phyloP scores from a whole-genome alignment of 257 asterid species.

The Lantana camara region DNA sequence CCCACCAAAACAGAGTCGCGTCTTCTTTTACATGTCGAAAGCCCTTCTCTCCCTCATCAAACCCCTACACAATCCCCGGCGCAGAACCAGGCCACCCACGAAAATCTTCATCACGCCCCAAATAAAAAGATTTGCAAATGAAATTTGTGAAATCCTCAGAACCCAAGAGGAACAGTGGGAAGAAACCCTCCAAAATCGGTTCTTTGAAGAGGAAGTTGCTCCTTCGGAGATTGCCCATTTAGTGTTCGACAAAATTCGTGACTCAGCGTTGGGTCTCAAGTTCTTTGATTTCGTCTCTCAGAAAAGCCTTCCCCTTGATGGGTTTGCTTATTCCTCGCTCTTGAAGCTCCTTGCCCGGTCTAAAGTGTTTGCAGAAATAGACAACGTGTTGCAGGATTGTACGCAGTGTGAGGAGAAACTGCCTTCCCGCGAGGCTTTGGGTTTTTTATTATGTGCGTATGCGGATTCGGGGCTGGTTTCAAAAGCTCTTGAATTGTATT shows the following conservation, averaged over 20 bases:
- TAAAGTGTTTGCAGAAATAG: slow-evolving; percentile 56
- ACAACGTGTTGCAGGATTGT: slow-evolving; percentile 50
- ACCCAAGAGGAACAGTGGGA: slow-evolving; percentile 59
- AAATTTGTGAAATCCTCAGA: slow-evolving; percentile 65
- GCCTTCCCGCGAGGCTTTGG: slow-evolving; percentile 73
- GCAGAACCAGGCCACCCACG: slow-evolving; percentile 34
- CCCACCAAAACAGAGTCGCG: not conserved
- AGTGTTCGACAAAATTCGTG: slow-evolving; percentile 87
- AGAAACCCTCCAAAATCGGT: slow-evolving; percentile 52
- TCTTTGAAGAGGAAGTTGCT: slow-evolving; percentile 55
- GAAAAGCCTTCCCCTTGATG: slow-evolving; percentile 54
- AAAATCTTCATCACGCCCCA: slow-evolving; percentile 39
- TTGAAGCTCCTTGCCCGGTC: slow-evolving; percentile 78
- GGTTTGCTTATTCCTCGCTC: slow-evolving; percentile 78
- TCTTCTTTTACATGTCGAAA: slow-evolving; percentile 64
- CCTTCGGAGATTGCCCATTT: slow-evolving; percentile 81
- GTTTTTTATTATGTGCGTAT: slow-evolving; percentile 57
- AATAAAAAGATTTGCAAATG: slow-evolving; percentile 46
- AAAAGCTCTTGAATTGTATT: slow-evolving; percentile 64
- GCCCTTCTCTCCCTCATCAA: slow-evolving; percentile 62
- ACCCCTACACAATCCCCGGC: slow-evolving; percentile 51
- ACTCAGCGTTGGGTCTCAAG: slow-evolving; percentile 66
- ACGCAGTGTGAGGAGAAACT: slow-evolving; percentile 58
- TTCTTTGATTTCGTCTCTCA: slow-evolving; percentile 65
- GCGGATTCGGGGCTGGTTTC: slow-evolving; percentile 53